Conservation (phyloP, 371 early-diverging fungal genomes). For the Mucor irregularis region DNA sequence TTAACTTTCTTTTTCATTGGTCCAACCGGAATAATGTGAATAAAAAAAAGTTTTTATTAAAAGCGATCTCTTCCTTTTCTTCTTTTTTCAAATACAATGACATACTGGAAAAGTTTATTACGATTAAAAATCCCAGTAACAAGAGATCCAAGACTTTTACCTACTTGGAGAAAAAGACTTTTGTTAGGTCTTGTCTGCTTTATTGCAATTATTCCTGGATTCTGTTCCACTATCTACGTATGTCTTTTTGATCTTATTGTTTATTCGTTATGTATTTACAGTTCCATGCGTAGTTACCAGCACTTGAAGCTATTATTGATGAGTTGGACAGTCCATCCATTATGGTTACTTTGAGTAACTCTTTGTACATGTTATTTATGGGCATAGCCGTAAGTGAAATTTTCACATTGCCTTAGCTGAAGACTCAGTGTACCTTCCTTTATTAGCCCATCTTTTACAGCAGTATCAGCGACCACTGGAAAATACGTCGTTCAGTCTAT, state of each 20-base stretch:
- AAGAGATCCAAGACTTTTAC: slow-evolving; percentile 38
- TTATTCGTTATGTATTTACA: background rate
- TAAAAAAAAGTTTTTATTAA: background rate
- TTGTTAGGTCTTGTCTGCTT: slow-evolving; percentile 43
- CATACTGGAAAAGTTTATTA: slow-evolving; percentile 13
- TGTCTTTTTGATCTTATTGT: background rate
- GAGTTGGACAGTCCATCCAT: slow-evolving; percentile 43
- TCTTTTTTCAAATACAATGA: slow-evolving; percentile 8
- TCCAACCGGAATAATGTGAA: too few species aligned
- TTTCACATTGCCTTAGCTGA: background rate
- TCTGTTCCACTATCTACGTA: slow-evolving; percentile 53
- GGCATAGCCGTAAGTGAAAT: slow-evolving; percentile 51
- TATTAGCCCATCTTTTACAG: slow-evolving; percentile 66
- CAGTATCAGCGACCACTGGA: slow-evolving; percentile 68
- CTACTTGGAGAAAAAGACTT: slow-evolving; percentile 39
- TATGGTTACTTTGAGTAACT: slow-evolving; percentile 58
- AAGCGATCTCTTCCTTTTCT: slow-evolving; percentile 2
- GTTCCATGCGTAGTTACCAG: slow-evolving; percentile 49
- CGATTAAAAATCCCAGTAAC: slow-evolving; percentile 12
- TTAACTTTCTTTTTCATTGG: too few species aligned
- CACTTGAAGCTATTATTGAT: slow-evolving; percentile 40
- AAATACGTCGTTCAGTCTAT: slow-evolving; percentile 68
- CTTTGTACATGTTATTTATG: slow-evolving; percentile 65
- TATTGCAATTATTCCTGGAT: slow-evolving; percentile 50
- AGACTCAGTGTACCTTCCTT: background rate